Evolutionary conservation across 2,329 filamentous ascomycete species (phyloP), one percentile per base, ranked within the genome.

Genomic region (Colletotrichum karsti): DNA sequence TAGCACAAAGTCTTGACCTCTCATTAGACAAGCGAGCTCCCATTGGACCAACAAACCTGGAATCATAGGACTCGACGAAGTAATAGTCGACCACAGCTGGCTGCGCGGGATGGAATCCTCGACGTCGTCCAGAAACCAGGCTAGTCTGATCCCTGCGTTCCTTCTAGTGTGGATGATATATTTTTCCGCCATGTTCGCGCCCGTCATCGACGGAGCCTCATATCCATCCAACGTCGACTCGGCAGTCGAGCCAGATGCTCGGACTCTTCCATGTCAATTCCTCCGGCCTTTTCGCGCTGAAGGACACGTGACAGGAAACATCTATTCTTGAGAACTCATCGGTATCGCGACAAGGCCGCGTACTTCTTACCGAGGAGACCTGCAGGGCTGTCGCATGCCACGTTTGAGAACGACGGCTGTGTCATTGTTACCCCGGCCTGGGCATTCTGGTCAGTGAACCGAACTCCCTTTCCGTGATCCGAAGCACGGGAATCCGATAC

Each of bases 11-110:
- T 12, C 42, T 57, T 50, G 13, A 30, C 33, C 20, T 35, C 42
- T 66, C 44, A n/a, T 63, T 42, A 42, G 48, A 54, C 39, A 33
- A 55, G 42, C 30, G 50, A 39, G 18, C 30, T 41, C 28, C 39
- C 35, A 57, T 63, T 63, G 59, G 59, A 20, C 51, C 53, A 28
- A 30, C 7, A 35, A 8, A 12, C 28, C 63, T n/a, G n/a, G n/a
- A 37, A 41, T 57, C 51, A 56, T 51, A 57, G 41, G 42, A 24
- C 20, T 42, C 28, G 50, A 50, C 50, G 18, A 63, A 33, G 39
- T 50, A 42, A 35, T 63, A n/a, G n/a, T n/a, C n/a, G n/a, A n/a
- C 13, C 46, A 39, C 30, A 28, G 22, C 39, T 24, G 10, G 30
- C 15, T n/a, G 35, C 24, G 33, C 33, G 50, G 50, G 58, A 41